These are phyloP conservation scores for Yamadazyma triangularis DNA, from an alignment of 1,139 yeast genomes.

Conservation along the genomic window DNA sequence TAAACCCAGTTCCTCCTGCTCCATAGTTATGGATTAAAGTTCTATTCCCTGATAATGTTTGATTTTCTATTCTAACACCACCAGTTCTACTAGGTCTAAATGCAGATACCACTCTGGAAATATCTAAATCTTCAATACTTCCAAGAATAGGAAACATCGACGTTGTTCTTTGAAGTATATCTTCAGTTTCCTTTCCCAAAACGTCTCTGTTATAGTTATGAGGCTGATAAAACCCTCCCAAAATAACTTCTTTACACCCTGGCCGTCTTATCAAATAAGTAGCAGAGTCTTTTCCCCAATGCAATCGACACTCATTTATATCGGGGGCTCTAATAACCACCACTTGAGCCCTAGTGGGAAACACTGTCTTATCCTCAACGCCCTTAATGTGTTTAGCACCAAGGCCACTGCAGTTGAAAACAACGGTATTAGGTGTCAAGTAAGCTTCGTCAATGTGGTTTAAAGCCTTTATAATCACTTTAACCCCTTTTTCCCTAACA, in stretches of 20 bases:
- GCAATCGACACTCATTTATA: slow-evolving; percentile 41
- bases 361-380: slow-evolving; percentile 48
- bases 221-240: slow-evolving; percentile 66
- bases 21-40: slow-evolving; percentile 60
- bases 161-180: slow-evolving; percentile 55
- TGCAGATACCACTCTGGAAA: slow-evolving; percentile 58
- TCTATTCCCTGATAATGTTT: slow-evolving; percentile 8
- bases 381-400: slow-evolving; percentile 60
- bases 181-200: slow-evolving; percentile 48
- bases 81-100: slow-evolving; percentile 64
- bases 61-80: slow-evolving; percentile 54
- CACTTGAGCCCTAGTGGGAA: slow-evolving; percentile 70
- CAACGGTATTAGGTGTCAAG: slow-evolving; percentile 34
- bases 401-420: slow-evolving; percentile 72
- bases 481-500: slow-evolving; percentile 9
- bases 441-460: slow-evolving; percentile 55
- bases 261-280: slow-evolving; percentile 69
- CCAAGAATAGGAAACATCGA: slow-evolving; percentile 10
- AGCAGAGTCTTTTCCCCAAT: slow-evolving; percentile 53
- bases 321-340: slow-evolving; percentile 60
- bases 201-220: slow-evolving; percentile 57
- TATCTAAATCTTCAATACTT: slow-evolving; percentile 17
- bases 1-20: slow-evolving; percentile 75
- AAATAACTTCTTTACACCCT: slow-evolving; percentile 44
- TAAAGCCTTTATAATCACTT: slow-evolving; percentile 16